Conservation (phyloP, 129 eudicot species). For the Flaveria linearis region DNA sequence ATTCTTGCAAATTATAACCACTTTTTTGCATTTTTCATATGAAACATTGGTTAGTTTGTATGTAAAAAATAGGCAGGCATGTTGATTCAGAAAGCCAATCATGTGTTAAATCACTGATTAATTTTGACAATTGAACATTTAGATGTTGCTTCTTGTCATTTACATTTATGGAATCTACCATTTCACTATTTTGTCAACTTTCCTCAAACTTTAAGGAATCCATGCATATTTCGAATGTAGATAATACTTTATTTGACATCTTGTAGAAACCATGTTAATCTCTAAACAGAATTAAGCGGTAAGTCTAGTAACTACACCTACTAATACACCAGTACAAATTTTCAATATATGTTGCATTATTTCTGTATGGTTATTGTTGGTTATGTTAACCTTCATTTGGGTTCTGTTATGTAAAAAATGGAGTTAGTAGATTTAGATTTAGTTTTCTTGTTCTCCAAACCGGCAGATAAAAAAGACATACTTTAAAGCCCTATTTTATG, state of each 20-base stretch:
- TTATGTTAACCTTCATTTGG: neutral
- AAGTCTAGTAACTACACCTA: neutral
- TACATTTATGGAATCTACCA: constrained; percentile 8
- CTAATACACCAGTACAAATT: neutral
- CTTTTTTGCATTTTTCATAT: neutral
- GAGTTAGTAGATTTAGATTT: neutral
- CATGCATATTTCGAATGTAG: neutral
- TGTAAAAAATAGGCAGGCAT: too few species aligned
- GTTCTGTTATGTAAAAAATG: neutral
- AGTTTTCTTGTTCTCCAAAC: constrained; percentile 9
- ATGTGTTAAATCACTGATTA: neutral
- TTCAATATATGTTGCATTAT: neutral
- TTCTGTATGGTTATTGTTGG: neutral
- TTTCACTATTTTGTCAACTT: neutral
- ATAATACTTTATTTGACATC: neutral
- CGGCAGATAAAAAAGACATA: neutral
- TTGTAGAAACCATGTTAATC: neutral
- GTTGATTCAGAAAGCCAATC: neutral
- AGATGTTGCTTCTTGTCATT: constrained; percentile 22
- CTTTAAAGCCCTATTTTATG: neutral
- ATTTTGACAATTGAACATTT: neutral
- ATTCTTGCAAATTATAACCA: neutral
- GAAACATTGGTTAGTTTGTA: too few species aligned
- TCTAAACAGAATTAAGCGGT: neutral
- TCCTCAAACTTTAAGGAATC: neutral